Base-by-base conservation (phyloP, 2,329 filamentous ascomycete genomes). In the Penicillium corylophilum region DNA sequence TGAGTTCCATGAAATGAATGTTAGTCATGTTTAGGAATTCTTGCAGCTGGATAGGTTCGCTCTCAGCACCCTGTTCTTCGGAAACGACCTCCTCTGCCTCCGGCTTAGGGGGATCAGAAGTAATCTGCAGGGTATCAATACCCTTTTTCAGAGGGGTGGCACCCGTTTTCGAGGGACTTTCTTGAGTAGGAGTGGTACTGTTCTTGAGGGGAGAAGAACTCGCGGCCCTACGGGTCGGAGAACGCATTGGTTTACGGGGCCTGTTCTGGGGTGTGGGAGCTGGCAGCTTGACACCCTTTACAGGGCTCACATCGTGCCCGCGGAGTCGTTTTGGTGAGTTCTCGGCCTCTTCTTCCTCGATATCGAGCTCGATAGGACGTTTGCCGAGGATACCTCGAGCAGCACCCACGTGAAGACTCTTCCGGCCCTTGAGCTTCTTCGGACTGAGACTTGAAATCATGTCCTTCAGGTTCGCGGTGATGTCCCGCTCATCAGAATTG, bases 1-100 rank as follows among this genome's bases (percentile, higher is more conserved):
- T 96, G 44, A 99, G 79, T 68, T 99, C 94, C 89, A 99, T 96
- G 74, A 99, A 99, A 48, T 92, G 89, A 64, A 99, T 96, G 53
- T 90, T 95, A 2, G 93, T 96, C 84, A 96, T 86, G 56, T 95
- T 90, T 40, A 99, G 76, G 73, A 99, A 99, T 47, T 96, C 89
- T 62, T 96, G 90, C 3, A 99, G 79, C 41, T 92, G 88, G 48
- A 96, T 91, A 20, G 80, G 78, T n/a, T 83, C 80, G 5, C 76
- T 69, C 41, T 79, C 73, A 26, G 76, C 61, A 28, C 79, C 74
- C 6, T 64, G 58, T n/a, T 78, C 74, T 51, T 79, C 71, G 23
- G 69, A 64, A 2, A 57, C 51, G 22, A 77, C 70, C 18, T 77
- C 76, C 16, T 81, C 79, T 8, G 74, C 70, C 29, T 61, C 56